Percentiles rank a stretch among this genome's conserved stretches.
phyloP scores from a whole-genome alignment of 2,329 filamentous ascomycete species.

The Colletotrichum salicis region DNA sequence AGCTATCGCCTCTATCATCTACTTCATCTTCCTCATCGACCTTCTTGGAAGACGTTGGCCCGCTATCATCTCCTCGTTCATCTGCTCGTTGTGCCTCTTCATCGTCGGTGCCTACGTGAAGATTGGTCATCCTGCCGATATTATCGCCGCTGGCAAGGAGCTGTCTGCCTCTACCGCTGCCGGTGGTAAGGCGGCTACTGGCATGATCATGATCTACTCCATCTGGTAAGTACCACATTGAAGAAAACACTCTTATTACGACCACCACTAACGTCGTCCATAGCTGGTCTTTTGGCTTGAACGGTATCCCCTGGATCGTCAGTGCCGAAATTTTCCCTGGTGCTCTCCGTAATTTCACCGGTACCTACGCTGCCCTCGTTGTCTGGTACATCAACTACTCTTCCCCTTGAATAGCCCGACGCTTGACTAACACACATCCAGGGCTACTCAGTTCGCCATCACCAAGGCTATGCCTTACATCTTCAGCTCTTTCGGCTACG shows the following conservation, averaged over 20 bases:
- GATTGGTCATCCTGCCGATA: slow-evolving; percentile 57
- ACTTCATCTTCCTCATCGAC: slow-evolving; percentile 52
- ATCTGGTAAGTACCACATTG: slow-evolving; percentile 54
- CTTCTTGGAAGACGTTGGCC: slow-evolving; percentile 50
- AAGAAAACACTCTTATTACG: neutral
- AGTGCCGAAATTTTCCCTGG: slow-evolving; percentile 57
- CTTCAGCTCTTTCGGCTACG: slow-evolving; percentile 56
- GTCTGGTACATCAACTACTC: neutral
- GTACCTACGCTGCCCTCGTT: slow-evolving; percentile 50
- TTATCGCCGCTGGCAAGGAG: slow-evolving; percentile 54
- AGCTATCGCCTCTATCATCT: slow-evolving; percentile 52
- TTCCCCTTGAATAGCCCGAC: neutral
- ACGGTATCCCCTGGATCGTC: slow-evolving; percentile 59
- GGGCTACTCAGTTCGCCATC: slow-evolving; percentile 53
- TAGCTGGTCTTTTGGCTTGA: slow-evolving; percentile 56
- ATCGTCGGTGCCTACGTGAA: slow-evolving; percentile 65
- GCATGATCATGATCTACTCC: slow-evolving; percentile 65
- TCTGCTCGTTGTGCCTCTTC: slow-evolving; percentile 60
- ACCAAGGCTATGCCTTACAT: slow-evolving; percentile 57
- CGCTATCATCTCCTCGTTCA: slow-evolving; percentile 58
- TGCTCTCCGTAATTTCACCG: slow-evolving; percentile 53
- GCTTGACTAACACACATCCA: slow-evolving; percentile 42
- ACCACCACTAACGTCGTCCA: neutral
- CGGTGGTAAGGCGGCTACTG: slow-evolving; percentile 63
- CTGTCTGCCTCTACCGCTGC: slow-evolving; percentile 53